Evolutionary conservation across 306 rosid species (phyloP).

Genomic region (Quercus agrifolia): DNA sequence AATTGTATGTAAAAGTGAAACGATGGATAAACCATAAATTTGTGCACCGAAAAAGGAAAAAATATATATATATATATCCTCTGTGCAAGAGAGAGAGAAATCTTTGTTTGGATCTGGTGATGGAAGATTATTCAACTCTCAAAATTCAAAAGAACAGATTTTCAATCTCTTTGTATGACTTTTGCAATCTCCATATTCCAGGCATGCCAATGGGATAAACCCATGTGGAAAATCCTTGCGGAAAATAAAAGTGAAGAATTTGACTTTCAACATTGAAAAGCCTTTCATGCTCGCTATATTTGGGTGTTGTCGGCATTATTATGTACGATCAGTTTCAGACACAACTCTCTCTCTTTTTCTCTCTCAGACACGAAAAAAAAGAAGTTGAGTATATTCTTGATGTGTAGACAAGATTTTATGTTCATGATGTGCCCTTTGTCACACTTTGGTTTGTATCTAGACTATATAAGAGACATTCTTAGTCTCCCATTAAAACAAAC

Average conservation of each 20-base stretch:
- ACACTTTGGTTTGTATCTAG: no score
- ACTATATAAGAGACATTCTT: no score
- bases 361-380: constrained; percentile 20
- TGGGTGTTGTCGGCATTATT: constrained; percentile 58
- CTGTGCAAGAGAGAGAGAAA: constrained; percentile 3
- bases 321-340: constrained; percentile 44
- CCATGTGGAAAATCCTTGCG: constrained; percentile 27
- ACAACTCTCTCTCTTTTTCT: constrained; percentile 21
- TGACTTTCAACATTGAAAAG: constrained; percentile 49
- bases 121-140: constrained; percentile 20
- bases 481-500: no score
- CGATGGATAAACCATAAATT: no score
- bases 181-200: constrained; percentile 33
- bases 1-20: no score
- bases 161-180: constrained; percentile 27
- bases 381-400: constrained; percentile 9
- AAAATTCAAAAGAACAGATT: constrained; percentile 32
- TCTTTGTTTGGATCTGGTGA: constrained; percentile 38
- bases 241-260: constrained; percentile 25
- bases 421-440: background rate
- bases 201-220: constrained; percentile 38
- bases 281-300: constrained; percentile 41
- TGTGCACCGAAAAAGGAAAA: constrained; percentile 11
- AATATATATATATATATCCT: constrained; percentile 8
- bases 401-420: constrained; percentile 7